Evolutionary conservation across 768 basidiomycete species (phyloP).

Genomic region (Mycena belliarum): DNA sequence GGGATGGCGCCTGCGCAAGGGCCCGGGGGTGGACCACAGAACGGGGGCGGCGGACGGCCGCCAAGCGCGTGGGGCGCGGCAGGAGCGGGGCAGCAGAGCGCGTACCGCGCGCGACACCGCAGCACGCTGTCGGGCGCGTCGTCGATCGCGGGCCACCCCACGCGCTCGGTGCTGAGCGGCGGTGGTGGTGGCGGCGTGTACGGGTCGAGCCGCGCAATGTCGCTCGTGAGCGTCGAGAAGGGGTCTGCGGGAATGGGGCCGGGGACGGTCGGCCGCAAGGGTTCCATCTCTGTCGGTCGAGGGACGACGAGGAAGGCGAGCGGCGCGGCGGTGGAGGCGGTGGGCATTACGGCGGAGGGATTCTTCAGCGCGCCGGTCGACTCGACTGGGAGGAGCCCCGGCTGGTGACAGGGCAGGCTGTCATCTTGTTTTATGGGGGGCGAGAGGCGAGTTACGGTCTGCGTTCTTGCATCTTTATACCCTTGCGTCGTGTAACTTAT

Average conservation of each 20-base stretch:
- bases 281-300: slow-evolving; percentile 67
- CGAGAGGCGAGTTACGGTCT: neutral
- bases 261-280: slow-evolving; percentile 41
- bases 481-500: neutral
- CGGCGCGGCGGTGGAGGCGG: slow-evolving; percentile 75
- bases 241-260: slow-evolving; percentile 27
- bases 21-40: neutral
- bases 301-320: slow-evolving; percentile 62
- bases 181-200: slow-evolving; percentile 19
- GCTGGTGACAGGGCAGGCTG: neutral
- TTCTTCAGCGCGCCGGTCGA: slow-evolving; percentile 66
- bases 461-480: neutral
- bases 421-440: neutral
- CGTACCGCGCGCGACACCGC: slow-evolving; percentile 44
- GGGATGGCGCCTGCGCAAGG: slow-evolving; percentile 37
- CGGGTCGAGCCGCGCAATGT: slow-evolving; percentile 45
- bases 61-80: slow-evolving; percentile 40
- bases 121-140: slow-evolving; percentile 33
- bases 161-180: slow-evolving; percentile 23
- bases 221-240: slow-evolving; percentile 69
- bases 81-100: slow-evolving; percentile 20
- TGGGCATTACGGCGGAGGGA: slow-evolving; percentile 74
- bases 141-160: slow-evolving; percentile 25
- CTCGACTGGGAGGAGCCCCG: slow-evolving; percentile 6
- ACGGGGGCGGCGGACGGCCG: slow-evolving; percentile 10